phyloP scores from a whole-genome alignment of 495 filamentous ascomycete species.

The Penicillium crystallinum region DNA sequence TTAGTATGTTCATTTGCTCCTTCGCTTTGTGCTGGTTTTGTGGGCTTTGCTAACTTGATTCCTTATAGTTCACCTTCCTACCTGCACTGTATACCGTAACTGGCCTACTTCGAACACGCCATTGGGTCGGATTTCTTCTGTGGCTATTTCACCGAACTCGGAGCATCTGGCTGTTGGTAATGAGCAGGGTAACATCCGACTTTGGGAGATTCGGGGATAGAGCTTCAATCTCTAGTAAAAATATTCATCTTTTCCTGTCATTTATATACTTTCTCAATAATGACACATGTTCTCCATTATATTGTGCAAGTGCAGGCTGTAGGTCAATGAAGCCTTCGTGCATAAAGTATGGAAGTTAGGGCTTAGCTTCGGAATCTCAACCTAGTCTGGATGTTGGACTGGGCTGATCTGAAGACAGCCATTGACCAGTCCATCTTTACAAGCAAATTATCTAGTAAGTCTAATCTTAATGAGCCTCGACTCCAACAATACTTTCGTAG shows the following conservation, averaged over 20 bases:
- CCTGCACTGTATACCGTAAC: constrained; percentile 89
- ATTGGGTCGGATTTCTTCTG: constrained; percentile 73
- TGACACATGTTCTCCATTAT: not conserved
- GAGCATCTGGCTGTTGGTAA: constrained; percentile 78
- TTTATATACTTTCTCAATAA: not conserved
- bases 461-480: too few relatives aligned
- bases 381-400: too few relatives aligned
- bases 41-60: constrained; percentile 11
- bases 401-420: not conserved
- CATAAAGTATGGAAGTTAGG: not conserved
- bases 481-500: not conserved
- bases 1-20: constrained; percentile 41
- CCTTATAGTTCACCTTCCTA: constrained; percentile 73
- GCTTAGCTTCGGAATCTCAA: not conserved
- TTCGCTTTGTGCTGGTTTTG: not conserved
- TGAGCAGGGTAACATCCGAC: constrained; percentile 74
- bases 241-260: constrained; percentile 7
- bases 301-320: not conserved
- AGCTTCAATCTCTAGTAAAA: constrained; percentile 13
- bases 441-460: too few relatives aligned
- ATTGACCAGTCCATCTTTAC: not conserved
- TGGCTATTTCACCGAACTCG: constrained; percentile 68
- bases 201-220: constrained; percentile 73
- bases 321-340: not conserved
- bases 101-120: constrained; percentile 93